A percentile compares a stretch with the other conserved stretches of the same genome.
phyloP scores from a whole-genome alignment of 345 rosid species.

The sweet orange (Citrus sinensis) region DVS_A1.0 CM039169.1:3830001-3830500 shows the following conservation, averaged over 20 bases:
- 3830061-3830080: neutral
- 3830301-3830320: neutral
- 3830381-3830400: conserved; percentile 1
- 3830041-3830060: neutral
- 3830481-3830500: conserved; percentile 73
- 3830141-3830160: neutral
- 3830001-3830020: neutral
- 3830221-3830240: neutral
- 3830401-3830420: conserved; percentile 11
- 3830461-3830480: conserved; percentile 68
- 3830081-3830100: neutral
- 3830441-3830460: conserved; percentile 22
- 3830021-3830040: neutral
- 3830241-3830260: conserved; percentile 9
- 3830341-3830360: neutral
- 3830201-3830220: neutral
- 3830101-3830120: neutral
- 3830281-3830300: neutral
- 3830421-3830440: conserved; percentile 16
- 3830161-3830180: neutral
- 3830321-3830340: neutral
- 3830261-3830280: neutral
- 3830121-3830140: neutral
- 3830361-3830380: conserved; percentile 20
- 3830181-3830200: neutral